Conservation (phyloP, 352 stramenopile species). For the Phytophthora capsici region DNA sequence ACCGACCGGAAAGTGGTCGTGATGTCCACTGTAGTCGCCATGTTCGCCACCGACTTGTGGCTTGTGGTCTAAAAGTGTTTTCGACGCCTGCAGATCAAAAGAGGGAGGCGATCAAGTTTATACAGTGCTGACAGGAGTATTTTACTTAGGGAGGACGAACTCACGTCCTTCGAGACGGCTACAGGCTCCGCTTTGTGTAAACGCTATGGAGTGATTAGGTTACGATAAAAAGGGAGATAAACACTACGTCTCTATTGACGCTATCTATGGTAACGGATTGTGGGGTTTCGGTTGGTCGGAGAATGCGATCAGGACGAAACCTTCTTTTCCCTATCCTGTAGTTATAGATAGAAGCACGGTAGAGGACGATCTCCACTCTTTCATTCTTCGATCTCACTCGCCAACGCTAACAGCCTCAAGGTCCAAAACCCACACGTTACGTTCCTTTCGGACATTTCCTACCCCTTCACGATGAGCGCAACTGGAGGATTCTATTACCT, state of each 20-base stretch:
- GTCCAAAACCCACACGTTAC: too few relatives aligned
- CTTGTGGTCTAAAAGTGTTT: constrained; percentile 38
- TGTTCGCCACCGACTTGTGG: constrained; percentile 22
- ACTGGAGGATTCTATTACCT: too few relatives aligned
- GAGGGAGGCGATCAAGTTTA: not conserved
- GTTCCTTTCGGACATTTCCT: too few relatives aligned
- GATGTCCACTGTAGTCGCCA: constrained; percentile 17
- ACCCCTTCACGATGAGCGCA: too few relatives aligned
- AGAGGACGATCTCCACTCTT: too few relatives aligned
- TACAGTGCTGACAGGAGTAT: constrained; percentile 25
- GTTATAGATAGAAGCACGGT: too few relatives aligned
- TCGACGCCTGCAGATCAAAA: not conserved
- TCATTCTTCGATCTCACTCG: too few relatives aligned
- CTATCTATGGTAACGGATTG: constrained; percentile 58
- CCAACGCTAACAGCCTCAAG: too few relatives aligned
- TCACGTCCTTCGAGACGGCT: constrained; percentile 28
- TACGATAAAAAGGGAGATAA: constrained; percentile 43
- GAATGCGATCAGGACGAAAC: too few relatives aligned
- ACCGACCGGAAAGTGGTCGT: constrained; percentile 17
- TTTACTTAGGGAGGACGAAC: not conserved
- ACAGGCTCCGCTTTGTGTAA: constrained; percentile 24
- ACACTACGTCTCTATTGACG: constrained; percentile 45
- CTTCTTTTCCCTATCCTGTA: too few relatives aligned
- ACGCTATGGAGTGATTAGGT: constrained; percentile 34
- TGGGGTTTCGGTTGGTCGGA: too few relatives aligned